phyloP scores from a whole-genome alignment of 176 grass and related monocot genomes.

The Poa annua region DNA sequence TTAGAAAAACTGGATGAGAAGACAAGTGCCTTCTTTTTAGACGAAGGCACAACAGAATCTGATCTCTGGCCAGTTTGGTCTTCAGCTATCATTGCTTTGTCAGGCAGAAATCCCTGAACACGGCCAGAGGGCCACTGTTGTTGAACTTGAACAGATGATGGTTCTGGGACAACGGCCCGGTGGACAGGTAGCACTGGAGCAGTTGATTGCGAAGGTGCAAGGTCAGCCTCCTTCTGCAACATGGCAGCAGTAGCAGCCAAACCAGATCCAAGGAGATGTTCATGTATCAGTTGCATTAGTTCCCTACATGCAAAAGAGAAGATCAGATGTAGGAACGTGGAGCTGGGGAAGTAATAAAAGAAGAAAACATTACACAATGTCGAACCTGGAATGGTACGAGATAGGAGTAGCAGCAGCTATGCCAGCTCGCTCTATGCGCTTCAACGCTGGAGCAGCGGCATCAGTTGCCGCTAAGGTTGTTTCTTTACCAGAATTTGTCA shows the following conservation, averaged over 20 bases:
- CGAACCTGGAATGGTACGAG: constrained; percentile 94
- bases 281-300: constrained; percentile 93
- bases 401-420: constrained; percentile 97
- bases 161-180: constrained; percentile 68
- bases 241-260: constrained; percentile 74
- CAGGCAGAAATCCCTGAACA: constrained; percentile 64
- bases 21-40: constrained; percentile 71
- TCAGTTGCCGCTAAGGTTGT: constrained; percentile 95
- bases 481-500: constrained; percentile 97
- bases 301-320: constrained; percentile 58
- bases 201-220: constrained; percentile 64
- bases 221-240: constrained; percentile 91
- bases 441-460: constrained; percentile 91
- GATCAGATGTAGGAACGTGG: constrained; percentile 14
- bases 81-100: constrained; percentile 43
- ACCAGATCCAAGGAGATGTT: constrained; percentile 90
- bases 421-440: constrained; percentile 92
- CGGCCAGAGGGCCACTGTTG: constrained; percentile 82
- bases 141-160: constrained; percentile 51
- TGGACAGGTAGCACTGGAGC: constrained; percentile 59
- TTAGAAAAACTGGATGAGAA: constrained; percentile 76
- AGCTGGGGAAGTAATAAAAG: constrained; percentile 26
- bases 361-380: constrained; percentile 23
- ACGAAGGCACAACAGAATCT: constrained; percentile 53
- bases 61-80: constrained; percentile 54